Evolutionary conservation across 2,329 filamentous ascomycete species (phyloP).

Genomic region (Fusarium duplospermum): DNA sequence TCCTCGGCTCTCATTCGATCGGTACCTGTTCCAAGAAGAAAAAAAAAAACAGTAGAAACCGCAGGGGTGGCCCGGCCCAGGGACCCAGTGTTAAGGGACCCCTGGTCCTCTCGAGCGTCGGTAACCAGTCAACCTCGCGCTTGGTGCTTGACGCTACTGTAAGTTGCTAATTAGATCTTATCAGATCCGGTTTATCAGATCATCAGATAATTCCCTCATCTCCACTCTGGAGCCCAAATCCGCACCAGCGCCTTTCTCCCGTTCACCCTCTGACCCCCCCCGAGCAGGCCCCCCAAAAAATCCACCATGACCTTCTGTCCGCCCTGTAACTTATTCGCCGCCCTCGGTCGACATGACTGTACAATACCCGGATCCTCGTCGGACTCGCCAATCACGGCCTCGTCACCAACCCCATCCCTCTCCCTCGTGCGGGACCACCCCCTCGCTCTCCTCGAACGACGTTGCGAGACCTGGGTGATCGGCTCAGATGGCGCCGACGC

Average conservation of each 20-base stretch:
- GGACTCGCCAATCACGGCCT: constrained; percentile 26
- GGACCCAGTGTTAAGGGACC: constrained; percentile 23
- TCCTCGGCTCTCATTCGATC: constrained; percentile 18
- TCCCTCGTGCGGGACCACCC: constrained; percentile 19
- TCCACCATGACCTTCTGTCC: constrained; percentile 5
- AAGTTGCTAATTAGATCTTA: constrained; percentile 50
- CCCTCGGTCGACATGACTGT: constrained; percentile 11
- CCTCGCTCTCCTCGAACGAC: constrained; percentile 26
- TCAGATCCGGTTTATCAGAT: constrained; percentile 65
- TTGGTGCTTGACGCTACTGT: constrained; percentile 36
- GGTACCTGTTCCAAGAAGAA: constrained; percentile 29
- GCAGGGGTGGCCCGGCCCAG: constrained; percentile 18
- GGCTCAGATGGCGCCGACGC: constrained; percentile 28
- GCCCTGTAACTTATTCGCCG: constrained; percentile 8
- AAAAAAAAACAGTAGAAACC: constrained; percentile 15
- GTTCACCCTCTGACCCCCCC: neutral
- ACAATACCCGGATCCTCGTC: constrained; percentile 1
- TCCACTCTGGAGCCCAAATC: constrained; percentile 42
- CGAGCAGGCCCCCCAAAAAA: constrained; percentile 1
- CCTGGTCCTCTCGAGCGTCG: constrained; percentile 26
- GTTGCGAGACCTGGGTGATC: constrained; percentile 28
- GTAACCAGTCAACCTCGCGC: constrained; percentile 38
- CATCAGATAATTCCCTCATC: constrained; percentile 63
- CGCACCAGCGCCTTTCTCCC: neutral
- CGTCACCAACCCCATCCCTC: constrained; percentile 6